Base-by-base conservation (phyloP, 1,139 yeast genomes). In the Protomyces inouyei region DNA sequence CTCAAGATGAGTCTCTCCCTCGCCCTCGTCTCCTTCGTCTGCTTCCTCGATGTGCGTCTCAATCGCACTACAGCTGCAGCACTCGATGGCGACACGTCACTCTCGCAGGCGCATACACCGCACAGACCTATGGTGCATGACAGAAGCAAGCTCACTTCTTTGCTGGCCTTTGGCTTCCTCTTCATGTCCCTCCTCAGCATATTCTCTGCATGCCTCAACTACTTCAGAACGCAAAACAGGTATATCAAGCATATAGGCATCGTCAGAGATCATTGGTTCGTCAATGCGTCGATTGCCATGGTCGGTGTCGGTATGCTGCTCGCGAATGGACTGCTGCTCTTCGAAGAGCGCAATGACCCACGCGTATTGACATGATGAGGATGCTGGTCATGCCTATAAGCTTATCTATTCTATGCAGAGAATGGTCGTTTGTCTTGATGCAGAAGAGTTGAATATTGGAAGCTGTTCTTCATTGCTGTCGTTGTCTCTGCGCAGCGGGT, bases 11-110 rank as follows among this genome's bases (percentile, higher is more conserved):
- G 59, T 35, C 43, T 60, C 23, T 40, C 43, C 25, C 38, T 60
- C 16, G 36, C 54, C 40, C 28, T 60, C 14, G 59, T 57, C 23
- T 57, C 52, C n/a, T 32, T 52, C 53, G 37, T 45, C 12, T 57
- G 63, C 32, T 38, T 52, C n/a, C 57, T 57, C 25, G 45, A 53
- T 52, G n/a, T 61, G 18, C 55, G 55, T 10, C 57, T 63, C 36
- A 38, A 45, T 23, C 16, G 35, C 46, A 51, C 61, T 0, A 3
- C 23, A 8, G 40, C 43, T 14, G 9, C 16, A 4, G 21, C 16
- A 12, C 46, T 38, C 8, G 43, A 37, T 37, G 43, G 16, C 14
- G 8, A 6, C 8, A 6, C 8, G 6, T 6, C 32, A 6, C 8
- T 3, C 32, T 28, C 32, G 28, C 40, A 43, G 28, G 21, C 59